Evolutionary conservation across 2,329 filamentous ascomycete species (phyloP), one percentile per base, ranked within the genome.

Genomic region (Microdochium nivale): DNA sequence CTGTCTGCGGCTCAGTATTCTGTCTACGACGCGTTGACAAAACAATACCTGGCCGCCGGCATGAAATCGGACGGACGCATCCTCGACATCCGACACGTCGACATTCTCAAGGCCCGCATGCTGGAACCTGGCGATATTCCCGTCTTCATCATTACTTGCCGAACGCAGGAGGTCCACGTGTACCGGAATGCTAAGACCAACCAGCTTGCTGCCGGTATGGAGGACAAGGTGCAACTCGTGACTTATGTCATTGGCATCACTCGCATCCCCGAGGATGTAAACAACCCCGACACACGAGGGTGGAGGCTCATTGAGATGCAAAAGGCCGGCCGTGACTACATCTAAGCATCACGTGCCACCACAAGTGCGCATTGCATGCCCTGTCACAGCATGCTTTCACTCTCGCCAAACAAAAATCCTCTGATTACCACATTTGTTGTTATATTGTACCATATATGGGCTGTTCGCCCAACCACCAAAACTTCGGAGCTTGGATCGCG

Each of bases 281-380:
- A 86, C 76, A 97, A 99, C 69, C 88, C 90, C 2, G 94, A 99
- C 74, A 99, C 94, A 11, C 81, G 91, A 65, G 94, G 94, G 30
- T 99, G 94, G 94, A 86, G 92, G 63, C 76, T 99, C 69, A 97
- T 99, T 65, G 94, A 99, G 75, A 83, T 99, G 76, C 94, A 99
- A 71, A 99, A 99, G 84, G 95, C 90, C 69, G 92, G 88, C 52
- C 83, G 94, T 64, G 94, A 99, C 73, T 97, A 79, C 70, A 79
- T 80, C 60, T 83, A 71, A 72, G 48, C 32, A 49, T 24, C 53
- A 3, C 19, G n/a, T 25, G 33, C 21, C 16, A 21, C 40, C 5
- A 24, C 27, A 23, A 7, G 7, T 19, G 21, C 19, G 21, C 23
- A 19, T 16, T 23, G 40, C 40, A 44, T 24, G 40, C 40, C 40